Conservation (phyloP, 345 rosid genomes). For the Arabidopsis arenosa region DNA sequence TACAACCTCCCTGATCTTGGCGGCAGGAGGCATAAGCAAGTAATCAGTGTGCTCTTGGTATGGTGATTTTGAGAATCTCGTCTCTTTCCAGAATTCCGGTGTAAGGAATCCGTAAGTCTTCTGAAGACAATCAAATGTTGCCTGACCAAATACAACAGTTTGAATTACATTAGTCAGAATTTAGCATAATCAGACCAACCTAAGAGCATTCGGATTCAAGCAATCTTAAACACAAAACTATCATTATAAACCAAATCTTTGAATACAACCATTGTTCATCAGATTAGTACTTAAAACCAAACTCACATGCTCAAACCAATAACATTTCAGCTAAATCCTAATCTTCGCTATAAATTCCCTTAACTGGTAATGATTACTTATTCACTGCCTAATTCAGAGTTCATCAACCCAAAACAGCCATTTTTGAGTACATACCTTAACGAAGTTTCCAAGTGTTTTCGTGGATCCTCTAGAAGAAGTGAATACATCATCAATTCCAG, state of each 20-base stretch:
- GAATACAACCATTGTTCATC: neutral
- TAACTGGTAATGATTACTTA: neutral
- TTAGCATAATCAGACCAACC: neutral
- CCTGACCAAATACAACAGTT: constrained; percentile 1
- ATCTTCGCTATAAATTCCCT: neutral
- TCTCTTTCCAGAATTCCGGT: constrained; percentile 41
- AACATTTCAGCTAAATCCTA: neutral
- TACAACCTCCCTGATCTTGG: constrained; percentile 23
- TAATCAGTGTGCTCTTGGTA: constrained; percentile 26
- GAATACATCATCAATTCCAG: constrained; percentile 77
- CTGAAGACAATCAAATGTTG: constrained; percentile 36
- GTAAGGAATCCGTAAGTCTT: constrained; percentile 36
- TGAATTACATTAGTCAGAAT: neutral
- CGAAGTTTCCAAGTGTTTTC: constrained; percentile 75
- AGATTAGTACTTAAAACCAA: neutral
- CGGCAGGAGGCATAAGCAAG: constrained; percentile 5
- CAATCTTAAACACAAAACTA: neutral
- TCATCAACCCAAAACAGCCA: neutral
- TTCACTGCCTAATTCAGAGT: neutral
- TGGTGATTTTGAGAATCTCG: constrained; percentile 24
- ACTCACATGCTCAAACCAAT: neutral
- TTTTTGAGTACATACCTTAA: constrained; percentile 52
- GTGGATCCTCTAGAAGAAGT: constrained; percentile 75
- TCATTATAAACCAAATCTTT: neutral
- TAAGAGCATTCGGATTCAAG: neutral